These are phyloP conservation scores for Thelonectria blattea DNA, from an alignment of 2,329 filamentous ascomycete genomes.

Conservation along the genomic window DNA sequence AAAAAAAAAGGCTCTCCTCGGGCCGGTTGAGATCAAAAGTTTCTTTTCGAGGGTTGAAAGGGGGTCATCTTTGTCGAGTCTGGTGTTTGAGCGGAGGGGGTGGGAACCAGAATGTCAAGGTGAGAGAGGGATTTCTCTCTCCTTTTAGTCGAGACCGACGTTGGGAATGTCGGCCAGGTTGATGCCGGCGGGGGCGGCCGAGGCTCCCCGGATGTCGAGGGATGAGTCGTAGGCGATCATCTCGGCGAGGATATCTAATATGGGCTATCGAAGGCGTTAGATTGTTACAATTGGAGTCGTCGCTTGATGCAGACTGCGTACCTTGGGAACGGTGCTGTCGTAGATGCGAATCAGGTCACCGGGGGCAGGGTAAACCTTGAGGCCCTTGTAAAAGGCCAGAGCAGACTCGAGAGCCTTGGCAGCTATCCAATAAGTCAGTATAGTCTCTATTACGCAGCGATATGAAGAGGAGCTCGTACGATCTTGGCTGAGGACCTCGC, in stretches of 20 bases:
- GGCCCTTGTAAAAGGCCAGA: conserved; percentile 94
- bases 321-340: conserved; percentile 98
- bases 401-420: conserved; percentile 80
- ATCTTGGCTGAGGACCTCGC: conserved; percentile 82
- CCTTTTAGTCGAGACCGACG: conserved; percentile 60
- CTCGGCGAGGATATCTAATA: conserved; percentile 94
- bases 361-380: conserved; percentile 97
- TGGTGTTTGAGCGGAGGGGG: conserved; percentile 30
- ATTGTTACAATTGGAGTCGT: neutral
- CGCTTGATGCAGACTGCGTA: conserved; percentile 41
- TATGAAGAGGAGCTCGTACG: conserved; percentile 61
- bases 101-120: conserved; percentile 19
- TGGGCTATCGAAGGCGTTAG: conserved; percentile 62
- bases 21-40: conserved; percentile 22
- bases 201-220: conserved; percentile 62
- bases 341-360: conserved; percentile 95
- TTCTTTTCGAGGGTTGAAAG: conserved; percentile 14
- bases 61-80: conserved; percentile 29
- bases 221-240: conserved; percentile 94
- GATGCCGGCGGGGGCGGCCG: conserved; percentile 44
- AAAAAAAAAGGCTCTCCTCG: conserved; percentile 4
- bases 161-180: conserved; percentile 57
- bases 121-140: conserved; percentile 6
- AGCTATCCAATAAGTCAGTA: conserved; percentile 51
- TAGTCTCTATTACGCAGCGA: neutral